phyloP scores from a whole-genome alignment of 441 rosid species.

The Arabidopsis hybrid region DNA sequence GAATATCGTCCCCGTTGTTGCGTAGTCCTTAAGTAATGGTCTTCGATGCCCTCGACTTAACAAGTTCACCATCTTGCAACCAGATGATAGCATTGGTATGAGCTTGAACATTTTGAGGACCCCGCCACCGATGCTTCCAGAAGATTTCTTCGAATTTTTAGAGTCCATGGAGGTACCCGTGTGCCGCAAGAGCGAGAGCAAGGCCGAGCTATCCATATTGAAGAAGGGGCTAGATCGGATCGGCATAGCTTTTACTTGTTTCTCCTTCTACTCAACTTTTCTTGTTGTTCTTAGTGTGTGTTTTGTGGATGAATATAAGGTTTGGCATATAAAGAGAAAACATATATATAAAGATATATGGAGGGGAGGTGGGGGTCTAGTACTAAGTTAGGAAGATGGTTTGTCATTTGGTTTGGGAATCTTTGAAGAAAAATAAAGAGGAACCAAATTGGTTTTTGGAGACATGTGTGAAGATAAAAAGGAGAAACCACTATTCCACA shows the following conservation, averaged over 20 bases:
- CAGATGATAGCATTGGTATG: conserved; percentile 90
- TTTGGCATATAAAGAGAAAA: conserved; percentile 19
- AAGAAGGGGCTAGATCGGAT: conserved; percentile 76
- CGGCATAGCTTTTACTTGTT: conserved; percentile 52
- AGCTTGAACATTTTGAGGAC: conserved; percentile 85
- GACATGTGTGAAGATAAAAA: conserved; percentile 33
- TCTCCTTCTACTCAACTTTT: background rate
- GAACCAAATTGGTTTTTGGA: conserved; percentile 27
- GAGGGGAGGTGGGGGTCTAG: conserved; percentile 22
- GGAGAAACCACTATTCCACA: conserved; percentile 31
- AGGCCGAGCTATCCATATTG: conserved; percentile 77
- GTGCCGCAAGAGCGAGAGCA: conserved; percentile 70
- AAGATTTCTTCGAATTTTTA: conserved; percentile 60
- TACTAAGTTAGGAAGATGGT: conserved; percentile 52
- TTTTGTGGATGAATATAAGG: conserved; percentile 21
- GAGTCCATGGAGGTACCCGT: conserved; percentile 43
- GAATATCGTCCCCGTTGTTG: conserved; percentile 82
- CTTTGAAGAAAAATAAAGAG: conserved; percentile 49
- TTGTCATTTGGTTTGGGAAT: conserved; percentile 56
- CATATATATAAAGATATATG: conserved; percentile 30
- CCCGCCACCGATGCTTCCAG: conserved; percentile 53
- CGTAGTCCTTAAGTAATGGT: conserved; percentile 76
- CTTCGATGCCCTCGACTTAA: conserved; percentile 69
- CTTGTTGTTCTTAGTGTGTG: conserved; percentile 17
- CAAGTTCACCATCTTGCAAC: conserved; percentile 93